Evolutionary conservation across 148 eudicot genomes (phyloP).

Genomic region (Nepenthes mirabilis): DNA sequence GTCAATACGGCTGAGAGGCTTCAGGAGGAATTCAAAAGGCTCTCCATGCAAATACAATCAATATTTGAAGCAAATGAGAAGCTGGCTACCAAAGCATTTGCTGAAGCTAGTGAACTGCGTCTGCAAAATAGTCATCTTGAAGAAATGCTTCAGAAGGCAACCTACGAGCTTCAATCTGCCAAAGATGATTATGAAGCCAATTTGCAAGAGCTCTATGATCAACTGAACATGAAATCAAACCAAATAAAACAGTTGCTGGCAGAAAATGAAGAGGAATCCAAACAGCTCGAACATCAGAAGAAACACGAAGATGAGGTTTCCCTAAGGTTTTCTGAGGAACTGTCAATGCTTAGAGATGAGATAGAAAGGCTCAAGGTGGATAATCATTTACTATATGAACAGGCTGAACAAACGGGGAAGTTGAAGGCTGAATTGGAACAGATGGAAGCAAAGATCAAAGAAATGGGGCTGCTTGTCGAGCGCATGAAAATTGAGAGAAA

Average conservation of each 20-base stretch:
- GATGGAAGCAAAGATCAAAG: constrained; percentile 26
- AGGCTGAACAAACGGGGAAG: constrained; percentile 18
- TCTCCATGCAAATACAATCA: constrained; percentile 62
- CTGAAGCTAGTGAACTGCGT: constrained; percentile 67
- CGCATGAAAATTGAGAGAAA: constrained; percentile 21
- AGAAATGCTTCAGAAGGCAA: constrained; percentile 41
- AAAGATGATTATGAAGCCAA: constrained; percentile 45
- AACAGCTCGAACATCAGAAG: constrained; percentile 27
- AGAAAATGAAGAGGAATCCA: constrained; percentile 34
- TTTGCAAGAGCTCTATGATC: constrained; percentile 30
- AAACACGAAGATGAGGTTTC: constrained; percentile 32
- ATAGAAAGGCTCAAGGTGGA: constrained; percentile 33
- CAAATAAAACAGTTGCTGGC: constrained; percentile 24
- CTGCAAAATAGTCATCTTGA: constrained; percentile 42
- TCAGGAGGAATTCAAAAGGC: constrained; percentile 67
- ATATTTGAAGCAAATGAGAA: constrained; percentile 71
- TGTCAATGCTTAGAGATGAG: constrained; percentile 29
- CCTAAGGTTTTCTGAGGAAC: constrained; percentile 24
- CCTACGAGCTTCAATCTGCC: constrained; percentile 39
- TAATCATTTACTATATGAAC: constrained; percentile 26
- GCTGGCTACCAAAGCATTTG: constrained; percentile 48
- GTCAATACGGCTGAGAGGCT: constrained; percentile 66
- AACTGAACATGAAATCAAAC: constrained; percentile 26
- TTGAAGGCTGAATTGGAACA: constrained; percentile 29
- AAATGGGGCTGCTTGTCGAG: constrained; percentile 28